A percentile compares a stretch with the other conserved stretches of the same genome.
Evolutionary conservation across 169 alveolate genomes (phyloP).

Genomic region (Eimeria brunetti): DNA sequence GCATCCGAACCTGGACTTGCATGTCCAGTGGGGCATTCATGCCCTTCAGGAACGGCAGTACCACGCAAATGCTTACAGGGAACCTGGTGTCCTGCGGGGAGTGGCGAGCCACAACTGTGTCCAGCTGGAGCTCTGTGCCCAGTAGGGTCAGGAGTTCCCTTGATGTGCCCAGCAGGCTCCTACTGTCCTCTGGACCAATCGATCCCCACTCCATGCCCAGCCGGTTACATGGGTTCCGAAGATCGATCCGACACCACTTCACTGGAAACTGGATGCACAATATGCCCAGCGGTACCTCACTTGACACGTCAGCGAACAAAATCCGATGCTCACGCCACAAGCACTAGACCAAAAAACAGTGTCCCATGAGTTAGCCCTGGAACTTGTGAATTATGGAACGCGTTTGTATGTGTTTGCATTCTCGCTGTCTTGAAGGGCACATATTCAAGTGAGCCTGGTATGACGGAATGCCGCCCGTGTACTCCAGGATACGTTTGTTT

Average conservation of each 20-base stretch:
- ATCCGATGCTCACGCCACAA: not conserved
- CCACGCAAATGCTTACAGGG: constrained; percentile 85
- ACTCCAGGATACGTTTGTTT: constrained; percentile 67
- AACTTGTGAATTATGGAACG: not conserved
- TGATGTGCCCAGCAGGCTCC: constrained; percentile 81
- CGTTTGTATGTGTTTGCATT: not conserved
- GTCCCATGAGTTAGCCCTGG: too few species aligned
- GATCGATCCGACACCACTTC: constrained; percentile 60
- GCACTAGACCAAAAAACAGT: not conserved
- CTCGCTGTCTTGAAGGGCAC: constrained; percentile 28
- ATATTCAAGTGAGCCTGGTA: constrained; percentile 38
- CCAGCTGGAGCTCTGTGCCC: constrained; percentile 86
- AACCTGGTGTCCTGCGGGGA: constrained; percentile 83
- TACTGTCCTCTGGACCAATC: constrained; percentile 85
- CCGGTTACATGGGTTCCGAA: constrained; percentile 56
- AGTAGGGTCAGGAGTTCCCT: constrained; percentile 51
- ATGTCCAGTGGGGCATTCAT: constrained; percentile 47
- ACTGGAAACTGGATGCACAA: constrained; percentile 50
- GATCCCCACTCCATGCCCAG: constrained; percentile 65
- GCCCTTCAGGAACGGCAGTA: constrained; percentile 65
- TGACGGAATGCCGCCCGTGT: constrained; percentile 48
- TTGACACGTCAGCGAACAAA: not conserved
- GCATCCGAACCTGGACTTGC: constrained; percentile 34
- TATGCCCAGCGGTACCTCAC: constrained; percentile 53
- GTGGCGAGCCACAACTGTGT: constrained; percentile 79